Evolutionary conservation across 257 asterid species (phyloP).

Genomic region (Ilex asprella): DNA sequence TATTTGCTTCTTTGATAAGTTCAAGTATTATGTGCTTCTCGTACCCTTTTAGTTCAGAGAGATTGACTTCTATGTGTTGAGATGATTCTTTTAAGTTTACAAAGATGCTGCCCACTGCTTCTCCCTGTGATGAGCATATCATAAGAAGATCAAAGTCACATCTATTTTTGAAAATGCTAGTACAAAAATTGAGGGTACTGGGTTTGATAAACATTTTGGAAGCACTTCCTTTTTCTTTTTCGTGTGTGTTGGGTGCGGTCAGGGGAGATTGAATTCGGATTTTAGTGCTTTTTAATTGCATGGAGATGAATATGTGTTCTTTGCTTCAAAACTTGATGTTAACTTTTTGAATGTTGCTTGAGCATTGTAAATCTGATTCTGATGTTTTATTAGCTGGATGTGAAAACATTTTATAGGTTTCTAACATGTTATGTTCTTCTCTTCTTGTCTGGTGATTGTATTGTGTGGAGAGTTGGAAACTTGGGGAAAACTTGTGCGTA

Average conservation of each 20-base stretch:
- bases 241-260: no score
- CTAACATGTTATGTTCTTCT: no score
- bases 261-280: neutral
- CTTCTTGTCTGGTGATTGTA: no score
- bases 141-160: neutral
- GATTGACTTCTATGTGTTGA: conserved; percentile 63
- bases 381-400: no score
- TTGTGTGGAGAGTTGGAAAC: no score
- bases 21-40: conserved; percentile 72
- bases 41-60: conserved; percentile 69
- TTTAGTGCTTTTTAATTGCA: neutral
- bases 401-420: no score
- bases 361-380: no score
- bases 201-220: neutral
- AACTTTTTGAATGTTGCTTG: no score
- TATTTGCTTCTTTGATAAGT: conserved; percentile 49
- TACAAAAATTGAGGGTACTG: neutral
- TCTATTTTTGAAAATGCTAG: neutral
- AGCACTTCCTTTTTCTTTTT: no score
- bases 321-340: neutral
- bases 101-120: conserved; percentile 60
- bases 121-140: conserved; percentile 48
- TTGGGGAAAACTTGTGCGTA: no score
- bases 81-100: conserved; percentile 53
- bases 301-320: neutral